Evolutionary conservation across 805 yeast species (phyloP).

Genomic region (Ogataea angusta): DNA sequence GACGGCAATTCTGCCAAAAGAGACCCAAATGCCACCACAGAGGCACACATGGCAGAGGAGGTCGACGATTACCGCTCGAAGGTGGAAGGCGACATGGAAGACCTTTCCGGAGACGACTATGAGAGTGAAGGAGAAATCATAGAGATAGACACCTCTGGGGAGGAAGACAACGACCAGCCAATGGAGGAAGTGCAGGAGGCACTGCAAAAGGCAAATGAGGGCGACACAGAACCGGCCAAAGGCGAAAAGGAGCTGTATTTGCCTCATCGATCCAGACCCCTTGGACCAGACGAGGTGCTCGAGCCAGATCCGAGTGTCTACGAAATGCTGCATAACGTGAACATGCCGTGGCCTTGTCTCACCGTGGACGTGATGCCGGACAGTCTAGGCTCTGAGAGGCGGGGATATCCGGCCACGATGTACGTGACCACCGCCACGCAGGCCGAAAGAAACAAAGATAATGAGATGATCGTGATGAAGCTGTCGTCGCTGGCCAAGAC

Average conservation of each 20-base stretch:
- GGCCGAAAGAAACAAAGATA: constrained; percentile 82
- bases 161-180: constrained; percentile 43
- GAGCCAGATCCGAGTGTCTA: constrained; percentile 96
- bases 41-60: constrained; percentile 20
- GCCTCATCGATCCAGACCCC: constrained; percentile 84
- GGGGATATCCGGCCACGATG: constrained; percentile 83
- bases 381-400: constrained; percentile 79
- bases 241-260: constrained; percentile 52
- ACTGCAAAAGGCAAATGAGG: constrained; percentile 36
- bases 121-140: constrained; percentile 90
- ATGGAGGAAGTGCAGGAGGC: constrained; percentile 32
- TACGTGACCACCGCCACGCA: constrained; percentile 92
- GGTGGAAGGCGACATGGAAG: constrained; percentile 66
- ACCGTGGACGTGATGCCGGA: constrained; percentile 90
- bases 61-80: constrained; percentile 61
- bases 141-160: constrained; percentile 64
- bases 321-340: constrained; percentile 92
- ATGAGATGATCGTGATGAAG: constrained; percentile 82
- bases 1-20: constrained; percentile 19
- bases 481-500: constrained; percentile 82
- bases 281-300: constrained; percentile 92
- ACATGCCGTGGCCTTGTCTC: constrained; percentile 95
- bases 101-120: constrained; percentile 85
- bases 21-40: constrained; percentile 12
- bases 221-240: constrained; percentile 27